These are phyloP conservation scores for Calonectria pseudoturangicola DNA, from an alignment of 2,329 filamentous ascomycete species.

Conservation along the genomic window DNA sequence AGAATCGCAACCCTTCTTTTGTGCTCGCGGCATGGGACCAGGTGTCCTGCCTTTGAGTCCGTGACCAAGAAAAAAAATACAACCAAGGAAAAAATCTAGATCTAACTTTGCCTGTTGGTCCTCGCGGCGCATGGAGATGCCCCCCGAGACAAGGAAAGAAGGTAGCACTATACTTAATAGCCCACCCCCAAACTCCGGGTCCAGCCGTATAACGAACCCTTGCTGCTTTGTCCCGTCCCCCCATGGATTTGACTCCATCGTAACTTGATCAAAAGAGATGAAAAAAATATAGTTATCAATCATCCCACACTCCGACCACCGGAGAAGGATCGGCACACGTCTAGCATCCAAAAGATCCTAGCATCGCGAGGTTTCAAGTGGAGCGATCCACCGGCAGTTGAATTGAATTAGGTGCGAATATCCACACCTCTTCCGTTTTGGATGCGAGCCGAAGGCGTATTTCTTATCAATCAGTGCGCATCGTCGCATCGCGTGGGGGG, in stretches of 20 bases:
- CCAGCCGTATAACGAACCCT: not conserved
- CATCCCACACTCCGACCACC: slow-evolving; percentile 18
- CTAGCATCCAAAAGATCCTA: slow-evolving; percentile 3
- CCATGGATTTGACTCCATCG: not conserved
- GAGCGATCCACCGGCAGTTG: slow-evolving; percentile 7
- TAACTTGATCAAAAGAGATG: not conserved
- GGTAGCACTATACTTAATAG: not conserved
- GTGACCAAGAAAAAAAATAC: slow-evolving; percentile 6
- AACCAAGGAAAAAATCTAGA: slow-evolving; percentile 19
- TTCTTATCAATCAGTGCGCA: slow-evolving; percentile 24
- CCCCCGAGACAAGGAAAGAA: not conserved
- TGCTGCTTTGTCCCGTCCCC: not conserved
- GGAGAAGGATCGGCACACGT: slow-evolving; percentile 12
- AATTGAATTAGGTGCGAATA: slow-evolving; percentile 18
- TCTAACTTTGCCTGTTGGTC: not conserved
- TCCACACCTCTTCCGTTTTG: slow-evolving; percentile 8
- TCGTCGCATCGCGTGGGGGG: slow-evolving; percentile 21
- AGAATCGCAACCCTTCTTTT: not conserved
- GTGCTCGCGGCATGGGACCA: slow-evolving; percentile 8
- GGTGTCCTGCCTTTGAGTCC: not conserved
- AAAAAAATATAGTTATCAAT: slow-evolving; percentile 22
- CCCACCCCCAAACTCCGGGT: not conserved
- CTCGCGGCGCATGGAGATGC: not conserved
- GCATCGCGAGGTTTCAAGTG: not conserved
- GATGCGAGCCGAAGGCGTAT: slow-evolving; percentile 13